Base-by-base conservation (phyloP, 1,284 basidiomycete genomes). In the Stygiomarasmius scandens region DNA sequence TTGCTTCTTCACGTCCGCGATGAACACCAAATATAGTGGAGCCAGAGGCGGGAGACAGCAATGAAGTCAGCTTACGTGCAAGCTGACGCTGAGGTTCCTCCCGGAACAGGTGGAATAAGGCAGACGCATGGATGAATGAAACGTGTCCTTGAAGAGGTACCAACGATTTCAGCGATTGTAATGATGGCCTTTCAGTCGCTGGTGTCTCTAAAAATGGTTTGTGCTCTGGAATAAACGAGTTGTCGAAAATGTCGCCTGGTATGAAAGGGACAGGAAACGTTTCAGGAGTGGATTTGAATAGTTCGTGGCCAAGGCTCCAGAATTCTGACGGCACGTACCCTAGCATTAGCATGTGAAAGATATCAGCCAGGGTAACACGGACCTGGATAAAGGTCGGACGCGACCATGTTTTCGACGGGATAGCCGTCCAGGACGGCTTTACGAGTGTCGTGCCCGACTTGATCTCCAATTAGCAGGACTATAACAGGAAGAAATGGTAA, bases 101-200 rank as follows among this genome's bases (percentile, higher is more conserved):
- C 1, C 63, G 60, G 55, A 77, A 77, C 0, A 78, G 49, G 53
- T 75, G 76, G 59, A 77, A 75, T 29, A 77, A 67, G 2, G 73
- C 67, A 10, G 76, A 74, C 1, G 75, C 71, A 62, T 81, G 73
- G 23, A 83, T 77, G 4, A 69, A 75, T 24, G 77, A 74, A 41
- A 78, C 65, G 56, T 74, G 73, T 5, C 77, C 76, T 51, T 72
- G 74, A 0, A 83, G 68, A 3, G 76, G 75, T 12, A 69, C 79
- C 24, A 83, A 69, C 14, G 71, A 71, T 41, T 19, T 52, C 49
- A 23, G 44, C 8, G 38, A 19, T n/a, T 12, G 11, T 4, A 41
- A n/a, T 9, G n/a, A 16, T 5, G 38, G 38, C 16, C n/a, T 41
- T 65, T 61, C 0, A 67, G 61, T 51, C 12, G 44, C 16, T 23